Evolutionary conservation across 345 rosid genomes (phyloP).

Genomic region (Pugionium cornutum): DNA sequence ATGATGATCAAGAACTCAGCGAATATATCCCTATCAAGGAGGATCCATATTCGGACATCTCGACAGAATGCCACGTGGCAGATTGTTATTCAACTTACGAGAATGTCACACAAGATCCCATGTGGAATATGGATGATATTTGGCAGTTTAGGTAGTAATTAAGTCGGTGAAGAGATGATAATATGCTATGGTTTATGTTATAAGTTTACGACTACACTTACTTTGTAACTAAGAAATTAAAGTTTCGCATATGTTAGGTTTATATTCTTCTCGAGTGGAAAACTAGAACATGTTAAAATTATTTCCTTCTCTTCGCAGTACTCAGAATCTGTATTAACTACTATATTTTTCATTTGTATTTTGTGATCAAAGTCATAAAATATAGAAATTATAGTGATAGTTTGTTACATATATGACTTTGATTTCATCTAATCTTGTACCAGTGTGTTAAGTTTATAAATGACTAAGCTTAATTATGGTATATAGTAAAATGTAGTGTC

Average conservation of each 20-base stretch:
- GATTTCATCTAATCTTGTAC: too few relatives aligned
- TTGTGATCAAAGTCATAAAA: too few relatives aligned
- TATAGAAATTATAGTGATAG: too few relatives aligned
- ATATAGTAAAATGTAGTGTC: constrained; percentile 7
- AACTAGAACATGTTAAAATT: too few relatives aligned
- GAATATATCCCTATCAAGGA: constrained; percentile 40
- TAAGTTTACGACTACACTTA: neutral
- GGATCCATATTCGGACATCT: constrained; percentile 39
- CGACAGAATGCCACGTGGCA: constrained; percentile 48
- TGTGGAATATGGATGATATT: constrained; percentile 72
- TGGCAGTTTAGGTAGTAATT: constrained; percentile 64
- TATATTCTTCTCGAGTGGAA: too few relatives aligned
- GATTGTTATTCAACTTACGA: constrained; percentile 31
- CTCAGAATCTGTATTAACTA: too few relatives aligned
- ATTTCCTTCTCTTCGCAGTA: too few relatives aligned
- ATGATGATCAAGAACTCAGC: constrained; percentile 37
- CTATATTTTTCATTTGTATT: too few relatives aligned
- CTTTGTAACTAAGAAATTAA: neutral
- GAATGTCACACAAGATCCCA: constrained; percentile 52
- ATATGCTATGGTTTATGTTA: neutral
- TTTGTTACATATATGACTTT: neutral
- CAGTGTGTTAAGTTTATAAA: neutral
- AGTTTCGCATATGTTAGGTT: too few relatives aligned
- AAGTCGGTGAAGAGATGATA: constrained; percentile 30
- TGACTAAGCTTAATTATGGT: constrained; percentile 1